Base-by-base conservation (phyloP, 371 early-diverging fungal species). In the Mucor circinelloides region DNA sequence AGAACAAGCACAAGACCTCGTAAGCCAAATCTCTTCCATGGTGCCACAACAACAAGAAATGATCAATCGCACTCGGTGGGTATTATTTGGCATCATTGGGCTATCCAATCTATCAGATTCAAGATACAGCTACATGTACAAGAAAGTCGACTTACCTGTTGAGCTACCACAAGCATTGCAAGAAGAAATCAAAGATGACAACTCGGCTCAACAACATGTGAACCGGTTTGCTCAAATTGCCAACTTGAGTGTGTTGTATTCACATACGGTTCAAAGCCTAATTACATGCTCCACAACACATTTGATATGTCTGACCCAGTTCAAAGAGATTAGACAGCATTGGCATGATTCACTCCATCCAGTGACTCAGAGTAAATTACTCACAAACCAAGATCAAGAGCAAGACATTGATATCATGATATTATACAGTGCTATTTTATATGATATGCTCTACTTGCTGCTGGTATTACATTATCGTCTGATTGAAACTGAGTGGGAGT, bases 181-280 rank as follows among this genome's bases (percentile, higher is more conserved):
- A 3, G 63, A 67, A 25, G 71, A 70, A 31, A 27, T 63, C 19
- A 50, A 63, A 28, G 28, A 63, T 12, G 55, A 19, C 19, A 59
- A 31, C n/a, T 56, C 54, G 32, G 63, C 59, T 21, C 63, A 48
- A 25, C 57, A 54, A 17, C 55, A 54, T 40, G 48, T 67, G 19
- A 71, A 71, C 31, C 67, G 60, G 13, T 71, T 71, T 46, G 57
- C 67, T 9, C 71, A 71, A 44, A 59, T 71, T 17, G 58, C 63
- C 21, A 71, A 71, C 38, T 50, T 71, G 13, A 67, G 67, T 15
- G 63, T 63, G 0, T 36, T 71, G 3, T 67, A 71, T 56, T 71
- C 67, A 27, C 71, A 67, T 46, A 71, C 71, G 12, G 54, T 67
- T 3, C 71, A 71, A 59, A 63, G 64, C 23, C 19, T 71, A 27